Percentiles rank a stretch among this genome's conserved stretches.
These are phyloP conservation scores for Chamaenerion angustifolium DNA, from an alignment of 345 rosid genomes.

Conservation along the genomic window DNA sequence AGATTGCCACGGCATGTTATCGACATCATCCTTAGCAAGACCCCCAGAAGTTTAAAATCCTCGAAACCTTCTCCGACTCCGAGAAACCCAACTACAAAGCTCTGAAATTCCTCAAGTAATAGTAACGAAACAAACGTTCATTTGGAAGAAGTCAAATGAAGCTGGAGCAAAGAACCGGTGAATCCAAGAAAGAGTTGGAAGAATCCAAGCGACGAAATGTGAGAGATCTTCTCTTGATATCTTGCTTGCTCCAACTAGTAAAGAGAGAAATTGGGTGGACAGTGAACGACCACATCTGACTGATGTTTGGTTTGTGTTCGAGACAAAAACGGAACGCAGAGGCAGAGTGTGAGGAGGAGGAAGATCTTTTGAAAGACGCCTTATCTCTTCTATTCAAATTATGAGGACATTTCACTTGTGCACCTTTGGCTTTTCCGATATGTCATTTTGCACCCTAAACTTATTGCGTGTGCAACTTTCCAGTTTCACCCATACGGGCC, in stretches of 20 bases:
- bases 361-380: too few relatives aligned
- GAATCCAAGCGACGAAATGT: neutral
- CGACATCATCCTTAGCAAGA: slow-evolving; percentile 46
- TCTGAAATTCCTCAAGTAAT: neutral
- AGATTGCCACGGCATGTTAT: slow-evolving; percentile 43
- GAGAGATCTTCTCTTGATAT: neutral
- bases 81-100: too few relatives aligned
- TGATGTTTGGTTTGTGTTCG: too few relatives aligned
- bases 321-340: too few relatives aligned
- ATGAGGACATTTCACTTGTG: too few relatives aligned
- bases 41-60: slow-evolving; percentile 14
- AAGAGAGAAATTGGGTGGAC: neutral
- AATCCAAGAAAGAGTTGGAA: neutral
- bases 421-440: too few relatives aligned
- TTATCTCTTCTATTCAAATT: too few relatives aligned
- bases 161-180: neutral
- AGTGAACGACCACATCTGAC: neutral
- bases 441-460: too few relatives aligned
- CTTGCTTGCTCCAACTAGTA: neutral
- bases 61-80: too few relatives aligned
- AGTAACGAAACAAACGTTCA: neutral
- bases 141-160: neutral
- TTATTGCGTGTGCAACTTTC: too few relatives aligned
- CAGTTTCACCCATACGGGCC: too few relatives aligned
- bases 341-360: too few relatives aligned